Conservation (phyloP, 805 yeast species). For the Metschnikowia dekortorum region DNA sequence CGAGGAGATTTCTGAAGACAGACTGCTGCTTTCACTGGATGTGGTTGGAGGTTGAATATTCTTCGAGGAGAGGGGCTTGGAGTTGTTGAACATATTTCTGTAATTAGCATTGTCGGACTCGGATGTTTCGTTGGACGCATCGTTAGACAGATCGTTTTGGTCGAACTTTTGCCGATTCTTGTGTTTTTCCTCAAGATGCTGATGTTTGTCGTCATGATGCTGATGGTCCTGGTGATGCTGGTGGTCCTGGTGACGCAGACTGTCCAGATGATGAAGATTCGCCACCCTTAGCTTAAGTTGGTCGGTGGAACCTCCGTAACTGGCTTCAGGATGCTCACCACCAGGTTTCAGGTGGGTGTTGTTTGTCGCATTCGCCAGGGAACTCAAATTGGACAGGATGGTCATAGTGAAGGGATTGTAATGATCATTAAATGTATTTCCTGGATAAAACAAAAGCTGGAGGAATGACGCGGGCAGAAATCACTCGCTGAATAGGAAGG, state of each 20-base stretch:
- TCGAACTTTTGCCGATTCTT: conserved; percentile 9
- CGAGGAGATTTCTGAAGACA: background rate
- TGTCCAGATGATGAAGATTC: too few relatives aligned
- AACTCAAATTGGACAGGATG: background rate
- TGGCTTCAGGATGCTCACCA: background rate
- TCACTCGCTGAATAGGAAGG: background rate
- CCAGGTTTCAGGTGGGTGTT: background rate
- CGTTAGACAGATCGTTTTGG: conserved; percentile 17
- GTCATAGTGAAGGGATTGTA: background rate
- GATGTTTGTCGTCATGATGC: background rate
- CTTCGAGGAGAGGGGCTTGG: conserved; percentile 7
- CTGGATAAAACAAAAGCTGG: conserved; percentile 1
- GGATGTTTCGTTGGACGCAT: conserved; percentile 19
- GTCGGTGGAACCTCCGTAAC: background rate
- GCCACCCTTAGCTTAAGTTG: conserved; percentile 1
- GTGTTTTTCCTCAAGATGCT: background rate
- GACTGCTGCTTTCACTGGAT: background rate
- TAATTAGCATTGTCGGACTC: conserved; percentile 11
- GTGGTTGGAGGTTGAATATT: background rate
- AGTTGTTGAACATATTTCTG: background rate
- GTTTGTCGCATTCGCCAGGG: background rate
- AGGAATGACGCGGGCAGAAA: background rate
- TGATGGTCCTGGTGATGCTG: too few relatives aligned
- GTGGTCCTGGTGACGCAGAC: too few relatives aligned
- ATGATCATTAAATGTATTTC: conserved; percentile 1